Conservation (phyloP, 192 early-diverging fungal species). For the Helicostylum pulchrum region DNA sequence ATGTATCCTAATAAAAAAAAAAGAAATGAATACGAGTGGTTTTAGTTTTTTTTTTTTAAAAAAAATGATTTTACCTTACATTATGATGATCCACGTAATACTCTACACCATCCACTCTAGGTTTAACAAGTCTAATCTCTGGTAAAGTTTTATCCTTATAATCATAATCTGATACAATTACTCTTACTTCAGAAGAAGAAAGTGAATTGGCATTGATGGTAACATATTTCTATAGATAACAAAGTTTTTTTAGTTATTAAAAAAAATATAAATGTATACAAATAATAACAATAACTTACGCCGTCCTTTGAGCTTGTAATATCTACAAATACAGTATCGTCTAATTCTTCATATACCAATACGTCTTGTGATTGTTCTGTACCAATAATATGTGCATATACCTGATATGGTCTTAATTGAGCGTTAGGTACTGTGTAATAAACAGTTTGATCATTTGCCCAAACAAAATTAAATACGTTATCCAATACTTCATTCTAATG, state of each 20-base stretch:
- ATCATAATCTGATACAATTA: conserved; percentile 53
- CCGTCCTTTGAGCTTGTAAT: conserved; percentile 73
- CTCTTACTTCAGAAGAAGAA: conserved; percentile 62
- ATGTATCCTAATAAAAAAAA: too few species aligned
- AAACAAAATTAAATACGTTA: conserved; percentile 67
- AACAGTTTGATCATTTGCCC: conserved; percentile 57
- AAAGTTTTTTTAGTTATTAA: not conserved
- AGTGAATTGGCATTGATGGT: conserved; percentile 70
- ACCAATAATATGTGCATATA: conserved; percentile 52
- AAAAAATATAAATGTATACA: not conserved
- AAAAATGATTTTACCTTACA: conserved; percentile 27
- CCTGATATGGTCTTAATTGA: conserved; percentile 62
- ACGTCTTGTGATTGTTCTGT: conserved; percentile 48
- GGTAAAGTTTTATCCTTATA: conserved; percentile 32
- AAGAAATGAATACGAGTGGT: too few species aligned
- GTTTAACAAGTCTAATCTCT: conserved; percentile 45
- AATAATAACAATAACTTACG: conserved; percentile 12
- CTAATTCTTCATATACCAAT: conserved; percentile 58
- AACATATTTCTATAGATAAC: conserved; percentile 40
- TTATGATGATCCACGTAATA: conserved; percentile 78
- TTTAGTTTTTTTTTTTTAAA: not conserved
- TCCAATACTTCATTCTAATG: conserved; percentile 41
- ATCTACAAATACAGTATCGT: conserved; percentile 71
- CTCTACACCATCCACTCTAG: conserved; percentile 56
- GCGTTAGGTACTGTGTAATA: conserved; percentile 71